Percentiles rank a stretch among this genome's conserved stretches.
phyloP scores from a whole-genome alignment of 169 alveolate genomes.

The Cryptosporidium sp. region DNA sequence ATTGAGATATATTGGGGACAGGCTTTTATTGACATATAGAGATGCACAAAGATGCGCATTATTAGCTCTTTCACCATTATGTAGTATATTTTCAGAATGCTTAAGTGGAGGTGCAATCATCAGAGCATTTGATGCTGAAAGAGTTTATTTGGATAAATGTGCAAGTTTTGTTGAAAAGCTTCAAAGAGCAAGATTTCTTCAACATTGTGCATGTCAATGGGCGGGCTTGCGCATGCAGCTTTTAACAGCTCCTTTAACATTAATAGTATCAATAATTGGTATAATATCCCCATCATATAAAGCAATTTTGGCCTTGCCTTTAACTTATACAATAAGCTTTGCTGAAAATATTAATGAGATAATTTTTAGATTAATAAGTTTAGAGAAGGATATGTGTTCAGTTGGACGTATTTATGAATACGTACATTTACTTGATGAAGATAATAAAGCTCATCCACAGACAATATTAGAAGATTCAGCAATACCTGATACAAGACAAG shows the following conservation, averaged over 20 bases:
- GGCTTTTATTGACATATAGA: conserved; percentile 77
- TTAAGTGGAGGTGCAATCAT: conserved; percentile 79
- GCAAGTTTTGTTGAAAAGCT: conserved; percentile 57
- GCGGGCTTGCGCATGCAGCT: conserved; percentile 79
- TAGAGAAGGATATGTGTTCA: conserved; percentile 81
- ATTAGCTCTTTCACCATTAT: conserved; percentile 78
- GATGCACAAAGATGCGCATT: conserved; percentile 82
- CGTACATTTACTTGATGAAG: conserved; percentile 26
- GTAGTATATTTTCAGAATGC: conserved; percentile 79
- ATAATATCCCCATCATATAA: conserved; percentile 25
- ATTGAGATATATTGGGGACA: conserved; percentile 54
- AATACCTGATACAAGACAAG: conserved; percentile 57
- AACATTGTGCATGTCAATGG: conserved; percentile 77
- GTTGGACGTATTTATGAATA: conserved; percentile 64
- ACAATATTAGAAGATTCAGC: conserved; percentile 31
- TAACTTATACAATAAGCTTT: conserved; percentile 53
- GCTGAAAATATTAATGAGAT: conserved; percentile 67
- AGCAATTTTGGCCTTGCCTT: conserved; percentile 17
- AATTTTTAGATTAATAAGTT: conserved; percentile 52
- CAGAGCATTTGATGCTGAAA: conserved; percentile 62
- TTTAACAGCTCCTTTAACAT: conserved; percentile 77
- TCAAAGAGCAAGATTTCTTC: conserved; percentile 63
- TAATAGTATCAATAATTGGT: conserved; percentile 47
- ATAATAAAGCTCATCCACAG: conserved; percentile 32
- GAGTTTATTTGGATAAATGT: conserved; percentile 34